Percentiles rank a stretch among this genome's conserved stretches.
These are phyloP conservation scores for Calonectria pseudoturangicola DNA, from an alignment of 2,329 filamentous ascomycete species.

Conservation along the genomic window DNA sequence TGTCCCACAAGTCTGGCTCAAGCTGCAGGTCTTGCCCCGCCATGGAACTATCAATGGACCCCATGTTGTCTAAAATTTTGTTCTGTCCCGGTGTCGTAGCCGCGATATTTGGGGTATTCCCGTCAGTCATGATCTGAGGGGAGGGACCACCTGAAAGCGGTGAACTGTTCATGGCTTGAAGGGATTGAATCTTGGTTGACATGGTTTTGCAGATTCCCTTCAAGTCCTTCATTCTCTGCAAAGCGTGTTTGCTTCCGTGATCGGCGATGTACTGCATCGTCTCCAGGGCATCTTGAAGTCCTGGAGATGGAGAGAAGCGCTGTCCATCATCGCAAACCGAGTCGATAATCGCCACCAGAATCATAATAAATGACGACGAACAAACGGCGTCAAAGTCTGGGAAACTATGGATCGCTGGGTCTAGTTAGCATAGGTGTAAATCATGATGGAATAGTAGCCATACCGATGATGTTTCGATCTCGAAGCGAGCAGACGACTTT, in stretches of 20 bases:
- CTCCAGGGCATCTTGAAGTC: slow-evolving; percentile 52
- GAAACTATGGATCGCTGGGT: slow-evolving; percentile 51
- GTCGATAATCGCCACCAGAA: slow-evolving; percentile 51
- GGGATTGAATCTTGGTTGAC: slow-evolving; percentile 52
- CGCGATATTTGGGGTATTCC: slow-evolving; percentile 28
- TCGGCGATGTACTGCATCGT: slow-evolving; percentile 56
- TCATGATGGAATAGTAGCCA: background rate
- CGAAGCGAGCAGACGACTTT: slow-evolving; percentile 55
- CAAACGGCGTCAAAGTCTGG: slow-evolving; percentile 55
- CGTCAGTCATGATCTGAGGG: slow-evolving; percentile 1
- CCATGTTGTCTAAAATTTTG: slow-evolving; percentile 22
- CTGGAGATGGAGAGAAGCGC: slow-evolving; percentile 52
- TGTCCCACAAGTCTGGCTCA: slow-evolving; percentile 53
- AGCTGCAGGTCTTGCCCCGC: slow-evolving; percentile 47
- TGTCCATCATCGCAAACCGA: slow-evolving; percentile 52
- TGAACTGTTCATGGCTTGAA: slow-evolving; percentile 52
- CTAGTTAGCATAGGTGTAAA: slow-evolving; percentile 3
- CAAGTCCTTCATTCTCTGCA: slow-evolving; percentile 50
- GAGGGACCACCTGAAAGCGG: slow-evolving; percentile 37
- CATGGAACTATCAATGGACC: slow-evolving; percentile 10
- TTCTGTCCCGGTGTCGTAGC: slow-evolving; percentile 38
- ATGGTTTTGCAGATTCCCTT: slow-evolving; percentile 53
- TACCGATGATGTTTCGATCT: slow-evolving; percentile 56
- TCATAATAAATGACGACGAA: slow-evolving; percentile 55
- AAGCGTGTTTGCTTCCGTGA: slow-evolving; percentile 53